Evolutionary conservation across 2,329 filamentous ascomycete genomes (phyloP).

Genomic region (Ophiosphaerella korrae): DNA sequence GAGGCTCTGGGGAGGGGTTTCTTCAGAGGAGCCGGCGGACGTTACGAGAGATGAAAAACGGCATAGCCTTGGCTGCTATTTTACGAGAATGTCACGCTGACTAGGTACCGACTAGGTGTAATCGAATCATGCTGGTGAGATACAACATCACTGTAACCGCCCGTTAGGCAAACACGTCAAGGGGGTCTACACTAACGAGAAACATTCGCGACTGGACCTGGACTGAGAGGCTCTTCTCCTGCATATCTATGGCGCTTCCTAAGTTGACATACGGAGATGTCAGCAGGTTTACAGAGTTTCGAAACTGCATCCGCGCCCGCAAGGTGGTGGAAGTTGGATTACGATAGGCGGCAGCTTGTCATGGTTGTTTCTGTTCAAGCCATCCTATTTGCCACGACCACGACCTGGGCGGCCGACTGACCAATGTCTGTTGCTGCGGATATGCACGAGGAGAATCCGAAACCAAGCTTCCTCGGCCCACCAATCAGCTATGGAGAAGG

Average conservation of each 20-base stretch:
- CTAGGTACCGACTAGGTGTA: too few relatives aligned
- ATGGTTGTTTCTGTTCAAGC: neutral
- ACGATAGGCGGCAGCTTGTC: neutral
- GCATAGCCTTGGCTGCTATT: too few relatives aligned
- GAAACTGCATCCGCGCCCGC: too few relatives aligned
- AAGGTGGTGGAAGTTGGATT: neutral
- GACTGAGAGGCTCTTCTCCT: neutral
- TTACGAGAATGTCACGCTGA: too few relatives aligned
- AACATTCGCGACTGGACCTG: neutral
- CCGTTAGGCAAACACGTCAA: too few relatives aligned
- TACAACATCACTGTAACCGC: neutral
- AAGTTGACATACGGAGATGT: too few relatives aligned
- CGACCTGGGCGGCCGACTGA: slow-evolving; percentile 4
- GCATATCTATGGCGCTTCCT: neutral
- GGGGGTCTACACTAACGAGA: too few relatives aligned
- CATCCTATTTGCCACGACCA: neutral
- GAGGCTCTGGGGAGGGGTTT: too few relatives aligned
- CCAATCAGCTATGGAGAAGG: slow-evolving; percentile 14
- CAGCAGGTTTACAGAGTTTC: too few relatives aligned
- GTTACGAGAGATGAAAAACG: too few relatives aligned
- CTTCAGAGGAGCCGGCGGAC: too few relatives aligned
- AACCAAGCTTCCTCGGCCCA: slow-evolving; percentile 12
- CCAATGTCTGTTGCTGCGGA: slow-evolving; percentile 3
- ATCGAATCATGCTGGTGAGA: too few relatives aligned
- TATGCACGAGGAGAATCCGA: slow-evolving; percentile 8